A percentile compares a stretch with the other conserved stretches of the same genome.
Evolutionary conservation across 192 early-diverging fungal genomes (phyloP).

Genomic region (Umbelopsis ramanniana): DNA sequence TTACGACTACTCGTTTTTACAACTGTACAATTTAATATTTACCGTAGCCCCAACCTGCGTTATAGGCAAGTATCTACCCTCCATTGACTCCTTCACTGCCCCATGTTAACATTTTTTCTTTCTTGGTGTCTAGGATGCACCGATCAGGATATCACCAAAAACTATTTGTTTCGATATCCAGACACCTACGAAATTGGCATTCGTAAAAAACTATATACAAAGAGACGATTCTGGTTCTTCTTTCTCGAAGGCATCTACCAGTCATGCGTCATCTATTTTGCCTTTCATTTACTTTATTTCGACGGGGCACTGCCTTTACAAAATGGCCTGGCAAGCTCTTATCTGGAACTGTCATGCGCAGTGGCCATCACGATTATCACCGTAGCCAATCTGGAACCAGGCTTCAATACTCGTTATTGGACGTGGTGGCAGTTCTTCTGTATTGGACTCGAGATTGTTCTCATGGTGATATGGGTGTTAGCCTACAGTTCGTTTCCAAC

Average conservation of each 20-base stretch:
- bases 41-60: slow-evolving; percentile 71
- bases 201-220: slow-evolving; percentile 78
- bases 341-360: slow-evolving; percentile 76
- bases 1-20: slow-evolving; percentile 91
- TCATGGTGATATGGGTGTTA: slow-evolving; percentile 71
- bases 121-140: slow-evolving; percentile 42
- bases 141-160: slow-evolving; percentile 74
- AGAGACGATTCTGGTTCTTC: slow-evolving; percentile 85
- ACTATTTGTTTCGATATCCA: slow-evolving; percentile 60
- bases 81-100: too few species aligned
- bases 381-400: slow-evolving; percentile 80
- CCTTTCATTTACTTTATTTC: slow-evolving; percentile 68
- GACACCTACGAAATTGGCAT: slow-evolving; percentile 86
- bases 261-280: slow-evolving; percentile 86
- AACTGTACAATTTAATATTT: slow-evolving; percentile 84
- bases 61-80: slow-evolving; percentile 45
- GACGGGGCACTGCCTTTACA: slow-evolving; percentile 50
- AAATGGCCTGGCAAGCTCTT: slow-evolving; percentile 57
- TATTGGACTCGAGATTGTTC: slow-evolving; percentile 65
- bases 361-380: slow-evolving; percentile 82
- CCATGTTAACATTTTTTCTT: background rate
- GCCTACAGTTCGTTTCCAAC: slow-evolving; percentile 64
- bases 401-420: slow-evolving; percentile 85
- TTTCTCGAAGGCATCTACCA: slow-evolving; percentile 93
- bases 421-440: slow-evolving; percentile 74